Evolutionary conservation across 1,284 basidiomycete genomes (phyloP), one percentile per base, ranked within the genome.

Genomic region (Stygiomarasmius scandens): DNA sequence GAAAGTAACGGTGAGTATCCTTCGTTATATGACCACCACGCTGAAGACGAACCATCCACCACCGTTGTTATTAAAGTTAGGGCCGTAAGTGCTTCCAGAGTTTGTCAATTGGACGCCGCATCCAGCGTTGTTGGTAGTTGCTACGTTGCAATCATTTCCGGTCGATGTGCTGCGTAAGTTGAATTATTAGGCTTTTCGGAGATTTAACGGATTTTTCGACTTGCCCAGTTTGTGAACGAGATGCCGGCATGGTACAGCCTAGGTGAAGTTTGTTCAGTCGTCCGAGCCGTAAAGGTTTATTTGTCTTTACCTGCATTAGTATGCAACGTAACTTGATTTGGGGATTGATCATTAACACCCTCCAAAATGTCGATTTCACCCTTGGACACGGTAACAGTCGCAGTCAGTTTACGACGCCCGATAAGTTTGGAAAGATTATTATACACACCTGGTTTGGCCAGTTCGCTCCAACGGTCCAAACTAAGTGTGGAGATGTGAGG

Each of bases 311-410:
- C 77, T 19, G 77, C 50, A 57, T 70, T 74, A 0, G 88, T 89
- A 67, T 92, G 90, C 10, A 93, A 71, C 12, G 85, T 87, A 2
- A 80, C 77, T 52, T 76, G 74, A 65, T 92, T 84, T 11, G 83
- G 77, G 0, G 69, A 67, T 62, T 77, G 69, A 63, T 81, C 78
- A 63, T 90, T 89, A 36, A 88, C 82, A 12, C 83, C 87, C 69
- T 90, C 89, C 14, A 90, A 55, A 49, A 90, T 86, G 69, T 90
- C 88, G 23, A 89, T 78, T 68, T 90, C 84, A 0, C 85, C 85
- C 83, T 83, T 58, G 16, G 20, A 16, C 11, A 52, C 11, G 25
- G 43, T 19, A 19, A n/a, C n/a, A n/a, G n/a, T n/a, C n/a, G n/a
- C n/a, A n/a, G n/a, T n/a, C n/a, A n/a, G n/a, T n/a, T n/a, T n/a